Evolutionary conservation across 257 asterid genomes (phyloP).

Genomic region (Dorcoceras hygrometricum): DNA sequence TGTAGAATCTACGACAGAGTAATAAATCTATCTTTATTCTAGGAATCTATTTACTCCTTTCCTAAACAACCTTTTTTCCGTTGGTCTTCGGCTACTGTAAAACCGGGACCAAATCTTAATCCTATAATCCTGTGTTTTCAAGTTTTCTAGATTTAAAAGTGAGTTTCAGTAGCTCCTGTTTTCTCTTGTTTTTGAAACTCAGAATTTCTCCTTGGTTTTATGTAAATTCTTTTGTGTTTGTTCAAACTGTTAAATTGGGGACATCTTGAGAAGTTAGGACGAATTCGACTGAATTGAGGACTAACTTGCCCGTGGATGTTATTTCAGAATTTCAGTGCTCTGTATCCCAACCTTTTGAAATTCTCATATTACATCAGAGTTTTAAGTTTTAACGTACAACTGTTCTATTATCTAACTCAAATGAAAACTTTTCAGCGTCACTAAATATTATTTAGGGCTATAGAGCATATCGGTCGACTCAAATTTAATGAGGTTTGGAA

Average conservation of each 20-base stretch:
- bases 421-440: no score
- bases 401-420: neutral
- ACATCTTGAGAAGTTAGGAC: neutral
- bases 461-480: neutral
- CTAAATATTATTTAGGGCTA: neutral
- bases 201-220: neutral
- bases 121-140: neutral
- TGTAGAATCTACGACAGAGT: neutral
- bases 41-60: neutral
- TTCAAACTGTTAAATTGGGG: neutral
- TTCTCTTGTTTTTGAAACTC: neutral
- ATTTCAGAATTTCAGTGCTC: neutral
- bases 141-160: slow-evolving; percentile 2
- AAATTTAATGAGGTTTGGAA: neutral
- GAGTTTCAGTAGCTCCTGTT: neutral
- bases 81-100: neutral
- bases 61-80: neutral
- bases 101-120: neutral
- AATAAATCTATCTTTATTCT: neutral
- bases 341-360: no score
- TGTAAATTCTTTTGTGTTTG: neutral
- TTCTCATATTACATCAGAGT: neutral
- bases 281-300: neutral
- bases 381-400: neutral
- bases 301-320: neutral